Evolutionary conservation across 73 alveolate genomes (phyloP).

Genomic region (Tetrahymena thermophila): DNA sequence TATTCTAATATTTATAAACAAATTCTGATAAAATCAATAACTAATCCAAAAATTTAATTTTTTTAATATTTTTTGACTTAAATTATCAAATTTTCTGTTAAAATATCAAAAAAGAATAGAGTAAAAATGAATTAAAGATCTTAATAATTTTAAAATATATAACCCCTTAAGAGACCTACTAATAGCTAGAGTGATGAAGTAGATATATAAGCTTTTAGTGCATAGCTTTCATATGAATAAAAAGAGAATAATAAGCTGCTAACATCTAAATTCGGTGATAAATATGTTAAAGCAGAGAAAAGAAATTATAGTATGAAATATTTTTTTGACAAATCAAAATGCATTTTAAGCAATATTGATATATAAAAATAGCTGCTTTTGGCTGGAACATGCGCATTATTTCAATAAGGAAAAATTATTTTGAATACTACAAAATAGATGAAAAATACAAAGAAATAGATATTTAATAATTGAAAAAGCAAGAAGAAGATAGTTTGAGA

Average conservation of each 20-base stretch:
- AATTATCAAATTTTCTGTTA: neutral
- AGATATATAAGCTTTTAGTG: neutral
- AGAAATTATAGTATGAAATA: neutral
- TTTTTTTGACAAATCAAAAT: neutral
- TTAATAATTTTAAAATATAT: too few species aligned
- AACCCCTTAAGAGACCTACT: neutral
- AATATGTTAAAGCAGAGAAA: neutral
- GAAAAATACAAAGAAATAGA: neutral
- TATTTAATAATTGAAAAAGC: neutral
- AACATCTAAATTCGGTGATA: neutral
- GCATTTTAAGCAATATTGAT: neutral
- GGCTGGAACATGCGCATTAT: neutral
- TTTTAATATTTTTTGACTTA: too few species aligned
- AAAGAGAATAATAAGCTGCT: neutral
- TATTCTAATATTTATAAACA: neutral
- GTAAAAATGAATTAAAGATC: neutral
- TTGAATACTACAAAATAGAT: neutral
- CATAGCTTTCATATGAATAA: neutral
- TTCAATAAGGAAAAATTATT: neutral
- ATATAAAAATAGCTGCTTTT: neutral
- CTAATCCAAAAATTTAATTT: too few species aligned
- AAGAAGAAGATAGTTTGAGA: neutral
- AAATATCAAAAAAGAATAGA: neutral
- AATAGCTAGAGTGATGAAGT: neutral
- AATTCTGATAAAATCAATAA: neutral